A percentile compares a stretch with the other conserved stretches of the same genome.
Evolutionary conservation across 768 basidiomycete genomes (phyloP).

Genomic region (Cyclocybe cylindracea): DNA sequence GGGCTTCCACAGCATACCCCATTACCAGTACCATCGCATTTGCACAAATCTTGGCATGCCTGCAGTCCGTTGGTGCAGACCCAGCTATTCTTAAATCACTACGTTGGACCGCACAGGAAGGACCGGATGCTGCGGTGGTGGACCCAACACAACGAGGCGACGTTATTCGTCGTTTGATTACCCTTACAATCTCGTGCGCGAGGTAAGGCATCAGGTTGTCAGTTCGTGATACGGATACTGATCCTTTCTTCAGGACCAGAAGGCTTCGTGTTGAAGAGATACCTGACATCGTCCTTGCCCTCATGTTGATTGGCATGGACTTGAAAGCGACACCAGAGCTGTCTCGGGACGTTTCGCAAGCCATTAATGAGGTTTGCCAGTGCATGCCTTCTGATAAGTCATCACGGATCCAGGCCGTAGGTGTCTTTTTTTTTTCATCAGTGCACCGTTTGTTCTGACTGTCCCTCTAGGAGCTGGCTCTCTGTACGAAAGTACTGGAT

Average conservation of each 20-base stretch:
- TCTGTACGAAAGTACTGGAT: slow-evolving; percentile 46
- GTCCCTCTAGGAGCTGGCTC: slow-evolving; percentile 40
- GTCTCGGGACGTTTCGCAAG: slow-evolving; percentile 43
- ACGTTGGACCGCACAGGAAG: slow-evolving; percentile 26
- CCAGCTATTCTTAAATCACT: slow-evolving; percentile 31
- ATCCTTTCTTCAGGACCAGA: slow-evolving; percentile 27
- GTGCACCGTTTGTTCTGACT: not conserved
- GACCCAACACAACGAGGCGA: slow-evolving; percentile 24
- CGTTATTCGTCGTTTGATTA: slow-evolving; percentile 41
- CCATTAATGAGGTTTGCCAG: slow-evolving; percentile 48
- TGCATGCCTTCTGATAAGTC: slow-evolving; percentile 32
- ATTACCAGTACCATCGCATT: slow-evolving; percentile 31
- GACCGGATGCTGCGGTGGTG: slow-evolving; percentile 7
- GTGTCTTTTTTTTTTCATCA: slow-evolving; percentile 14
- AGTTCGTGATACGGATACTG: not conserved
- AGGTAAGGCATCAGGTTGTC: slow-evolving; percentile 35
- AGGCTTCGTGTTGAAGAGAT: slow-evolving; percentile 39
- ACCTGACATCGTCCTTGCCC: slow-evolving; percentile 46
- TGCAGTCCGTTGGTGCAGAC: slow-evolving; percentile 49
- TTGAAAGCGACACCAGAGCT: slow-evolving; percentile 44
- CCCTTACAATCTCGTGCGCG: slow-evolving; percentile 42
- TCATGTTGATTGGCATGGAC: slow-evolving; percentile 63
- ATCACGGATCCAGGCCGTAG: slow-evolving; percentile 26
- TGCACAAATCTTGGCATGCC: slow-evolving; percentile 31
- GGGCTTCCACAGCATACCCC: slow-evolving; percentile 10